These are phyloP conservation scores for Penicillium sp. DNA, from an alignment of 2,329 filamentous ascomycete genomes.

Conservation along the genomic window DNA sequence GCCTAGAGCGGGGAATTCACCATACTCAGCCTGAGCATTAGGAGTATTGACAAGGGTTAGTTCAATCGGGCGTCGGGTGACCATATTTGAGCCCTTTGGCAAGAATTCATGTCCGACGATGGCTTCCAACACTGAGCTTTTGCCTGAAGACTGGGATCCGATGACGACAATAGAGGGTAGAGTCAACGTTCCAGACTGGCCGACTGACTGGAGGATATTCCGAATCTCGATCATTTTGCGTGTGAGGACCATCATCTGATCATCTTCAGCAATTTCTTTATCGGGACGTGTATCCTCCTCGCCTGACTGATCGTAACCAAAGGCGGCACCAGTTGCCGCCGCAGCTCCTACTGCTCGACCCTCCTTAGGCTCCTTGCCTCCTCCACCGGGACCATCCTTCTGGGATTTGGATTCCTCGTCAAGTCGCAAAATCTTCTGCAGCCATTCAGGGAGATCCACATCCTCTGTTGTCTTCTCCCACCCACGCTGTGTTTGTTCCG, in stretches of 20 bases:
- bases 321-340: slow-evolving; percentile 71
- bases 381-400: slow-evolving; percentile 46
- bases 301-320: slow-evolving; percentile 71
- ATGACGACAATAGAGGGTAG: slow-evolving; percentile 99
- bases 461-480: slow-evolving; percentile 84
- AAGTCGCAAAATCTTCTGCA: slow-evolving; percentile 69
- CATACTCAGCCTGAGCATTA: slow-evolving; percentile 82
- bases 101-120: slow-evolving; percentile 98
- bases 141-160: slow-evolving; percentile 95
- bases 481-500: slow-evolving; percentile 74
- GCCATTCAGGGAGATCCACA: slow-evolving; percentile 73
- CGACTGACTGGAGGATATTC: slow-evolving; percentile 85
- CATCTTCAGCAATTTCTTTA: slow-evolving; percentile 75
- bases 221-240: slow-evolving; percentile 99
- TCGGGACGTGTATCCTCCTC: slow-evolving; percentile 62
- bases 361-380: slow-evolving; percentile 57
- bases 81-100: slow-evolving; percentile 98
- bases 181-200: slow-evolving; percentile 84
- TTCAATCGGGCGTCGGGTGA: slow-evolving; percentile 92
- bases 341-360: slow-evolving; percentile 63
- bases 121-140: slow-evolving; percentile 94
- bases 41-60: slow-evolving; percentile 95
- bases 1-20: slow-evolving; percentile 91
- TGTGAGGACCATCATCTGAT: slow-evolving; percentile 99
- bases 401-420: slow-evolving; percentile 62